These are phyloP conservation scores for Ascochyta rabiei DNA, from an alignment of 2,329 filamentous ascomycete species.

Conservation along the genomic window DNA sequence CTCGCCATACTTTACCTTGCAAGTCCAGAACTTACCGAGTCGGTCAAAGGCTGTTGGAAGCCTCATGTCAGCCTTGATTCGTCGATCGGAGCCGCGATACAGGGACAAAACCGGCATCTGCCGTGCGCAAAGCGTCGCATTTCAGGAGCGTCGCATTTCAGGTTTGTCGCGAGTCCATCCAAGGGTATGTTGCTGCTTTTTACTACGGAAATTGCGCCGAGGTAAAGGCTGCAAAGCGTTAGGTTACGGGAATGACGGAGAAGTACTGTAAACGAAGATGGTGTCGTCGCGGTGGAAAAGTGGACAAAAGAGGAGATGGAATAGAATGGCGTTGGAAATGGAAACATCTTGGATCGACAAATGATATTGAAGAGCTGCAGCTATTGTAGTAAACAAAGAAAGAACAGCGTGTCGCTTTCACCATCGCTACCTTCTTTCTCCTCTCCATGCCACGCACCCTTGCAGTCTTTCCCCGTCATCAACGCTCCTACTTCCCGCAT, in stretches of 20 bases:
- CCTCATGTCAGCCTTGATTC: slow-evolving; percentile 1
- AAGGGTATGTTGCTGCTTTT: neutral
- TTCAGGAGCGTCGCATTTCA: neutral
- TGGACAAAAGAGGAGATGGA: slow-evolving; percentile 1
- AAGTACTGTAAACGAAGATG: neutral
- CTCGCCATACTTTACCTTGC: slow-evolving; percentile 14
- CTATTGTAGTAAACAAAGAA: neutral
- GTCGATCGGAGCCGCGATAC: neutral
- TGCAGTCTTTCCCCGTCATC: slow-evolving; percentile 1
- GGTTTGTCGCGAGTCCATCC: neutral
- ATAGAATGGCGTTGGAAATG: neutral
- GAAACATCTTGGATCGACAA: neutral
- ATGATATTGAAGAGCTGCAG: neutral
- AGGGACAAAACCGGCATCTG: neutral
- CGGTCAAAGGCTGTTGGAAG: neutral
- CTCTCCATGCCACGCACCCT: neutral
- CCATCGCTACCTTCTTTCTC: neutral
- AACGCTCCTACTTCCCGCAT: neutral
- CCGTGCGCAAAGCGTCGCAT: neutral
- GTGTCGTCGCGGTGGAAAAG: neutral
- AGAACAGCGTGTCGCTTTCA: neutral
- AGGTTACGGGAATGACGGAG: neutral
- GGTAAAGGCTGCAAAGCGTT: neutral
- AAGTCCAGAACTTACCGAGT: slow-evolving; percentile 7
- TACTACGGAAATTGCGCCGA: neutral